Percentiles rank a stretch among this genome's conserved stretches.
phyloP scores from a whole-genome alignment of 495 filamentous ascomycete genomes.

The Aspergillus bertholletiae region DNA sequence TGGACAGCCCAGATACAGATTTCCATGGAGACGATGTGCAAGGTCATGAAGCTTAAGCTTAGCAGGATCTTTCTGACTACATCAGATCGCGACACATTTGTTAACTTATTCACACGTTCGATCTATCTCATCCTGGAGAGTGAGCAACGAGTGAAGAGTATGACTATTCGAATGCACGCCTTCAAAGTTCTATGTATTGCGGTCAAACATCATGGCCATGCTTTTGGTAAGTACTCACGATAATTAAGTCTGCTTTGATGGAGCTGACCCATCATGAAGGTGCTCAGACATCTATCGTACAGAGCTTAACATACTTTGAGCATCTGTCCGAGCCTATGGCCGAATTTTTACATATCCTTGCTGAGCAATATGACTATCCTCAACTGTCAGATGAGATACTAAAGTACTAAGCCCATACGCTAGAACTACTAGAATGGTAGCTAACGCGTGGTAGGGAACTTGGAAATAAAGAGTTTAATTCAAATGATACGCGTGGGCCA shows the following conservation, averaged over 20 bases:
- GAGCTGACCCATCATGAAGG: constrained; percentile 48
- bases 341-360: constrained; percentile 92
- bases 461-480: constrained; percentile 96
- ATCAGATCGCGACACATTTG: constrained; percentile 93
- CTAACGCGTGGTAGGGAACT: constrained; percentile 61
- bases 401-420: constrained; percentile 31
- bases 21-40: constrained; percentile 91
- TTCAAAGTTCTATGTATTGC: constrained; percentile 97
- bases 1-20: constrained; percentile 81
- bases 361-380: constrained; percentile 96
- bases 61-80: constrained; percentile 91
- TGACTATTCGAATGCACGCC: constrained; percentile 87
- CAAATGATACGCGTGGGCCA: constrained; percentile 88
- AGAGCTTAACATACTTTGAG: constrained; percentile 97
- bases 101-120: constrained; percentile 87
- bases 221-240: constrained; percentile 65
- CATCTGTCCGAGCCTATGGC: constrained; percentile 98
- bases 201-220: constrained; percentile 97
- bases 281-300: constrained; percentile 95
- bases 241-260: not conserved
- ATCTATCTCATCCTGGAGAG: constrained; percentile 92
- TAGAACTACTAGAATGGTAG: not conserved
- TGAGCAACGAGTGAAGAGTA: constrained; percentile 89
- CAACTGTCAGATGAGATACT: constrained; percentile 93
- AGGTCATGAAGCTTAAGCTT: constrained; percentile 89